These are phyloP conservation scores for Mesotaenium endlicherianum DNA, from an alignment of 139 green algal genomes.

Conservation along the genomic window DNA sequence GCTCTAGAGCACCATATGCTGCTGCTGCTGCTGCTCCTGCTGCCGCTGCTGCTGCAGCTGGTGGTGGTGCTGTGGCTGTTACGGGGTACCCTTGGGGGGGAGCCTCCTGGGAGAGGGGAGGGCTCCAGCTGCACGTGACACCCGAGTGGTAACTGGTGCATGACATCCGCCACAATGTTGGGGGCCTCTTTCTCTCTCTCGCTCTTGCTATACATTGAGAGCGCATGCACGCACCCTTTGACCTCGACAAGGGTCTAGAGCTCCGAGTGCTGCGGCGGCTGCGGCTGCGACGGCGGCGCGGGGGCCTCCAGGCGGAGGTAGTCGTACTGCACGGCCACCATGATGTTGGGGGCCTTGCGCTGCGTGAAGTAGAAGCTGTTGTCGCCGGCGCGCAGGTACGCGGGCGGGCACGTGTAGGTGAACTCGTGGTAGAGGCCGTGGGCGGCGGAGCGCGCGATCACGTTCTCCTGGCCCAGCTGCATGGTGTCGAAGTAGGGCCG, in stretches of 20 bases:
- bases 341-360: neutral
- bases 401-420: neutral
- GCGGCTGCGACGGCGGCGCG: neutral
- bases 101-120: neutral
- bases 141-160: neutral
- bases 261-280: neutral
- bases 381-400: neutral
- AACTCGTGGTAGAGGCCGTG: conserved; percentile 6
- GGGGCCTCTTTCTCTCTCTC: neutral
- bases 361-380: neutral
- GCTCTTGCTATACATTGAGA: conserved; percentile 1
- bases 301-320: conserved; percentile 1
- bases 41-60: too few relatives aligned
- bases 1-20: too few relatives aligned
- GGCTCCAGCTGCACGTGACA: neutral
- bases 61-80: too few relatives aligned
- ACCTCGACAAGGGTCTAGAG: neutral
- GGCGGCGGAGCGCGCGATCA: neutral
- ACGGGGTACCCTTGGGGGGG: too few relatives aligned
- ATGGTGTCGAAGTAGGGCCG: conserved; percentile 4
- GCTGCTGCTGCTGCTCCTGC: too few relatives aligned
- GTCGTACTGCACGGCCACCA: neutral
- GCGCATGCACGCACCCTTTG: neutral
- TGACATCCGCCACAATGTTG: neutral
- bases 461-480: conserved; percentile 1